A percentile compares a stretch with the other conserved stretches of the same genome.
Evolutionary conservation across 2,329 filamentous ascomycete genomes (phyloP).

Genomic region (Emericellopsis cladophorae): DNA sequence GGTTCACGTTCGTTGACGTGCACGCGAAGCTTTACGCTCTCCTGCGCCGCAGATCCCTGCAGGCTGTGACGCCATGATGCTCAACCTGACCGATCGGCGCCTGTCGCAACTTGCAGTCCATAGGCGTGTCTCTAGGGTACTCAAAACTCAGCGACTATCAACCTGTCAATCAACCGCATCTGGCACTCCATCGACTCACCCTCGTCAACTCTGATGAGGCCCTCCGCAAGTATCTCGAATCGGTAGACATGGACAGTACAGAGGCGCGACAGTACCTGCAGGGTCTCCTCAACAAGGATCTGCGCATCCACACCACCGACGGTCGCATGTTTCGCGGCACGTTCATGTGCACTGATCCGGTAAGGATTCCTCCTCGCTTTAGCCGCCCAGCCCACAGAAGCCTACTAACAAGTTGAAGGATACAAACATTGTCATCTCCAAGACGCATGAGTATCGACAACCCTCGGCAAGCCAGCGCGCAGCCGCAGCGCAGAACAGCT

Average conservation of each 20-base stretch:
- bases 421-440: constrained; percentile 73
- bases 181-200: neutral
- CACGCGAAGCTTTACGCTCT: neutral
- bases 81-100: too few species aligned
- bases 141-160: too few species aligned
- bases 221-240: neutral
- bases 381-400: neutral
- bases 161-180: neutral
- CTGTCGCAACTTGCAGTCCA: too few species aligned
- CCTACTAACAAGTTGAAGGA: constrained; percentile 39
- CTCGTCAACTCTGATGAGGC: too few species aligned
- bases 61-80: neutral
- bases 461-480: constrained; percentile 41
- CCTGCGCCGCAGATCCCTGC: neutral
- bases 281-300: constrained; percentile 62
- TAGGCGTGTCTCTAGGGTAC: too few species aligned
- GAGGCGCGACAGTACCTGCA: constrained; percentile 43
- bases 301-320: constrained; percentile 72
- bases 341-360: constrained; percentile 91
- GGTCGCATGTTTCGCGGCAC: constrained; percentile 78
- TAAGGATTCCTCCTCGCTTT: constrained; percentile 27
- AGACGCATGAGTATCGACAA: constrained; percentile 80
- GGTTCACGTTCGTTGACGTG: too few species aligned
- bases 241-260: constrained; percentile 29
- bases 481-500: constrained; percentile 19